A percentile compares a stretch with the other conserved stretches of the same genome.
Evolutionary conservation across 257 asterid genomes (phyloP).

Genomic region (Nicotiana otophora): DNA sequence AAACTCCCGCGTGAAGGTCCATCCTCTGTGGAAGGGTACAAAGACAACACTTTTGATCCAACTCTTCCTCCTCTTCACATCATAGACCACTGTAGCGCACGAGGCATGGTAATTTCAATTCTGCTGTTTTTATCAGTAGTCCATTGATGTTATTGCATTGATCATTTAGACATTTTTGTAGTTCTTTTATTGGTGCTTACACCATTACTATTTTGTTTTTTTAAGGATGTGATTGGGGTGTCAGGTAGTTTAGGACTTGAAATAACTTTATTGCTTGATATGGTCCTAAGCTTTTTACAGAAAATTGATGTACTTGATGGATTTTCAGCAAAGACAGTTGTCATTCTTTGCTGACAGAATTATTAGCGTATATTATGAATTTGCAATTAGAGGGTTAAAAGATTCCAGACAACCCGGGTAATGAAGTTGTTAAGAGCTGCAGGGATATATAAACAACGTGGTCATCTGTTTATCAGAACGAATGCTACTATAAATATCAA

Average conservation of each 20-base stretch:
- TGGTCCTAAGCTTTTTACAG: background rate
- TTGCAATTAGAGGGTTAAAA: background rate
- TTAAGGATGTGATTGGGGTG: background rate
- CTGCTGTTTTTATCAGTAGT: background rate
- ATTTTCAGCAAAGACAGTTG: background rate
- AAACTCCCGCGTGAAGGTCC: background rate
- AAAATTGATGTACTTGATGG: background rate
- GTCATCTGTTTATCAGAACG: background rate
- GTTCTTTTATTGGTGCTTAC: background rate
- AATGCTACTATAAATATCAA: background rate
- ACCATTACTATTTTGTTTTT: background rate
- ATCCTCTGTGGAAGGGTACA: background rate
- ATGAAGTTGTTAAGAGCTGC: background rate
- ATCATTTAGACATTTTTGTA: background rate
- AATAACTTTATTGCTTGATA: background rate
- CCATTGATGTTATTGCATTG: background rate
- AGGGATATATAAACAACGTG: background rate
- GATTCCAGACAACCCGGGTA: background rate
- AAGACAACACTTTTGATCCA: background rate
- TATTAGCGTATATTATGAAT: background rate
- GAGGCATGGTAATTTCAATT: background rate
- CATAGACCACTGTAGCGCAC: background rate
- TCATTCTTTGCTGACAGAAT: background rate
- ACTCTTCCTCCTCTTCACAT: background rate
- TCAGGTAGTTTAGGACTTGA: constrained; percentile 1